These are phyloP conservation scores for Volvox reticuliferus DNA, from an alignment of 139 green algal genomes.

Conservation along the genomic window DNA sequence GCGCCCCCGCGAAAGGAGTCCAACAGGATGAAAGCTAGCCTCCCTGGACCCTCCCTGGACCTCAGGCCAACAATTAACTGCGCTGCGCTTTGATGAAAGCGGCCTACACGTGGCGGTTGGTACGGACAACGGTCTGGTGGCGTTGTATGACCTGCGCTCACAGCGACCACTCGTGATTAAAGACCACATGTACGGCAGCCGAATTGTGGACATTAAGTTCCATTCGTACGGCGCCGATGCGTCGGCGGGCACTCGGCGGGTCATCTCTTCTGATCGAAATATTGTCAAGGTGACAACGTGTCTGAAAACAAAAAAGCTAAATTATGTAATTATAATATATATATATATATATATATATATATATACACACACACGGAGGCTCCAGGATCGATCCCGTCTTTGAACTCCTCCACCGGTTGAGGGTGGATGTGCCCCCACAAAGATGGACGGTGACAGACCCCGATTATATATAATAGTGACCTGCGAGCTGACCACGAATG, in stretches of 20 bases:
- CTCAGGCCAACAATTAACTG: slow-evolving; percentile 82
- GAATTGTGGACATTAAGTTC: slow-evolving; percentile 97
- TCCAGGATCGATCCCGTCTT: no score
- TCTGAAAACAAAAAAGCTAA: not conserved
- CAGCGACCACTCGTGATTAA: slow-evolving; percentile 85
- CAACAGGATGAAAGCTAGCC: no score
- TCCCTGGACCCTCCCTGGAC: no score
- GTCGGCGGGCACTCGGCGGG: slow-evolving; percentile 41
- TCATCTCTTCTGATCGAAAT: slow-evolving; percentile 90
- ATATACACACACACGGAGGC: no score
- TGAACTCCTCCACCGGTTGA: no score
- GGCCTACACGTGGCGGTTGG: slow-evolving; percentile 91
- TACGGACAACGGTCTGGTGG: slow-evolving; percentile 88
- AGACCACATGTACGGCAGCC: slow-evolving; percentile 96
- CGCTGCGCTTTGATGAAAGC: slow-evolving; percentile 87
- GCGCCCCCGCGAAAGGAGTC: no score
- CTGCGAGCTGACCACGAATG: no score
- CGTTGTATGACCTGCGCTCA: slow-evolving; percentile 88
- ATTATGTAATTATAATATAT: no score
- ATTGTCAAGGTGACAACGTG: slow-evolving; percentile 83
- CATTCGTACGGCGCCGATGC: slow-evolving; percentile 63
- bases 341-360: no score
- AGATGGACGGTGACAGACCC: no score
- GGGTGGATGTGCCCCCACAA: no score
- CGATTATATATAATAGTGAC: no score